Conservation (phyloP, 306 rosid genomes). For the Aeschynomene evenia region DNA sequence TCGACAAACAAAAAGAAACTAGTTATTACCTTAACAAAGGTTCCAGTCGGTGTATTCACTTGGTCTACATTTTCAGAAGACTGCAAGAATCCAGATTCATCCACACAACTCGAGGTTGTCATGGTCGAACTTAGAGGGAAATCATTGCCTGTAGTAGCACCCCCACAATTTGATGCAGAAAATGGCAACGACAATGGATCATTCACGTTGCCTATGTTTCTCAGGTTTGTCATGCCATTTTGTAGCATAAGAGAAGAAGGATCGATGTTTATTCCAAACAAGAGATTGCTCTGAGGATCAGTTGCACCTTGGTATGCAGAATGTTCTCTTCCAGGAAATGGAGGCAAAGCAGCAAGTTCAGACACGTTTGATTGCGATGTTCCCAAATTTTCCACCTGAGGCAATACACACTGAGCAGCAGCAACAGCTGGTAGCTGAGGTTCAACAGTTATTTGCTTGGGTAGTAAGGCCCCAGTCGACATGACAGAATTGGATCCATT, state of each 20-base stretch:
- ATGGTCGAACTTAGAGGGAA: constrained; percentile 63
- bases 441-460: constrained; percentile 62
- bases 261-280: constrained; percentile 79
- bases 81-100: constrained; percentile 73
- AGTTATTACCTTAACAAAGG: constrained; percentile 77
- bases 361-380: constrained; percentile 49
- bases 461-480: constrained; percentile 55
- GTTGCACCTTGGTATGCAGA: constrained; percentile 65
- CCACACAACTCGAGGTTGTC: constrained; percentile 64
- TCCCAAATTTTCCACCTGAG: constrained; percentile 60
- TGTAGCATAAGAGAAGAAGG: constrained; percentile 73
- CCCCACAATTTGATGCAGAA: constrained; percentile 63
- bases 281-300: constrained; percentile 76
- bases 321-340: constrained; percentile 87
- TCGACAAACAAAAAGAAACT: not conserved
- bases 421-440: constrained; percentile 61
- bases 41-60: constrained; percentile 59
- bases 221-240: constrained; percentile 61
- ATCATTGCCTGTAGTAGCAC: constrained; percentile 56
- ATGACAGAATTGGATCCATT: constrained; percentile 47
- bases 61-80: constrained; percentile 72
- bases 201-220: constrained; percentile 61
- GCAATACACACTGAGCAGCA: constrained; percentile 58
- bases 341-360: constrained; percentile 62
- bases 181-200: constrained; percentile 54